Evolutionary conservation across 2,329 filamentous ascomycete genomes (phyloP).

Genomic region (Phaeoacremonium minimum): DNA sequence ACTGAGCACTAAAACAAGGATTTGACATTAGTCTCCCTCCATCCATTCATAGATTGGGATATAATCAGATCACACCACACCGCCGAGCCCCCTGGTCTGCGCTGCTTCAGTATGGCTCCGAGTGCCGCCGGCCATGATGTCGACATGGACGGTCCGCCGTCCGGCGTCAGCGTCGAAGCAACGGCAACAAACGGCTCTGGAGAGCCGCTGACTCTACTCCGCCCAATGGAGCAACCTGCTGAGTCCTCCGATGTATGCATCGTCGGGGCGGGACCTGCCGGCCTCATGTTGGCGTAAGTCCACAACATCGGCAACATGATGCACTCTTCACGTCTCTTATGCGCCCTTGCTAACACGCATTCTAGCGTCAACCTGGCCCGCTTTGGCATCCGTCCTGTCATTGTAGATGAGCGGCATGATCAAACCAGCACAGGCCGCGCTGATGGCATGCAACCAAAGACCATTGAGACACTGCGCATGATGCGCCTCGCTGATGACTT

Average conservation of each 20-base stretch:
- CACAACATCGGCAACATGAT: not conserved
- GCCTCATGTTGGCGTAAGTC: slow-evolving; percentile 47
- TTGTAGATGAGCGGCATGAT: slow-evolving; percentile 66
- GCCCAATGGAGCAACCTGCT: slow-evolving; percentile 38
- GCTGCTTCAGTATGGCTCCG: too few relatives aligned
- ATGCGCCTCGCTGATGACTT: slow-evolving; percentile 61
- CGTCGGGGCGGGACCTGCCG: slow-evolving; percentile 52
- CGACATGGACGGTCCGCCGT: too few relatives aligned
- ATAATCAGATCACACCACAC: too few relatives aligned
- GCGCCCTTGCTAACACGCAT: slow-evolving; percentile 43
- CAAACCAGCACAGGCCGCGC: slow-evolving; percentile 64
- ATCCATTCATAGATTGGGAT: too few relatives aligned
- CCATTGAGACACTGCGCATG: slow-evolving; percentile 66
- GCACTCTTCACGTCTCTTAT: slow-evolving; percentile 26
- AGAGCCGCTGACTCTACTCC: slow-evolving; percentile 42
- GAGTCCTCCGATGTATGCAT: slow-evolving; percentile 35
- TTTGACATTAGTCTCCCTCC: too few relatives aligned
- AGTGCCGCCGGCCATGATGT: not conserved
- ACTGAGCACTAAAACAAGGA: too few relatives aligned
- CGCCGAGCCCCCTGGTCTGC: too few relatives aligned
- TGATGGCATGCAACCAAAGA: slow-evolving; percentile 68
- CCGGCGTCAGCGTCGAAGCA: slow-evolving; percentile 18
- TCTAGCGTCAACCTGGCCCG: slow-evolving; percentile 9
- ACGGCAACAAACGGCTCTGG: slow-evolving; percentile 25
- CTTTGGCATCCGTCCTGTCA: slow-evolving; percentile 60